Evolutionary conservation across 345 rosid genomes (phyloP).

Genomic region (Acer negundo): DNA sequence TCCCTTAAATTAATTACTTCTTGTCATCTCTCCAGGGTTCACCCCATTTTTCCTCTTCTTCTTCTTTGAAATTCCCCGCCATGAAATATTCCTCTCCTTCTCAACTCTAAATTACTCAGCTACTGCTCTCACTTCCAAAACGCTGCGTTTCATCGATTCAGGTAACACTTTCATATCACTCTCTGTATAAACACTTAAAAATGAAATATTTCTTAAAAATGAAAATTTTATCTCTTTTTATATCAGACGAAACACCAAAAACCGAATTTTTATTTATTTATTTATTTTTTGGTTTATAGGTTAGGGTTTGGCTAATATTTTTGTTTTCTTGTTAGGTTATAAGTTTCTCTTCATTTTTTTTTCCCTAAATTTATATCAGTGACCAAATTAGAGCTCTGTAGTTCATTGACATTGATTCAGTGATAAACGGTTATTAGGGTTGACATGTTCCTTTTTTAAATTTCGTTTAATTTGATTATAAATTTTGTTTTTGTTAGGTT

Average conservation of each 20-base stretch:
- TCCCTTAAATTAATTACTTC: too few species aligned
- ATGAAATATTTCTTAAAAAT: neutral
- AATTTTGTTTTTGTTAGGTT: neutral
- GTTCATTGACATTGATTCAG: neutral
- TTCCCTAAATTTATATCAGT: neutral
- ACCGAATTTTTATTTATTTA: too few species aligned
- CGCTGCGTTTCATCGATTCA: slow-evolving; percentile 5
- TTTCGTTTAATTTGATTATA: neutral
- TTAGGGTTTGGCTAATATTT: neutral
- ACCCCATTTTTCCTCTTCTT: neutral
- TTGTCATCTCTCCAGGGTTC: neutral
- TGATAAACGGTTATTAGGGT: neutral
- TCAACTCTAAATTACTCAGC: neutral
- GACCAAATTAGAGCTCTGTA: neutral
- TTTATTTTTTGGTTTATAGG: neutral
- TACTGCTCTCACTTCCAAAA: slow-evolving; percentile 7
- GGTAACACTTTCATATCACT: neutral
- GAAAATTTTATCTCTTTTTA: neutral
- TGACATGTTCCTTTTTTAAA: neutral
- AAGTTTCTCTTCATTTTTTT: neutral
- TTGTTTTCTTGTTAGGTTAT: neutral
- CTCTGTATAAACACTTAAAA: neutral
- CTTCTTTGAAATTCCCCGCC: slow-evolving; percentile 22
- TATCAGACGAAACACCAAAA: too few species aligned
- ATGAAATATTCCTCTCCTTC: neutral